Evolutionary conservation across 2,329 filamentous ascomycete genomes (phyloP).

Genomic region (Cytospora paraplurivora): DNA sequence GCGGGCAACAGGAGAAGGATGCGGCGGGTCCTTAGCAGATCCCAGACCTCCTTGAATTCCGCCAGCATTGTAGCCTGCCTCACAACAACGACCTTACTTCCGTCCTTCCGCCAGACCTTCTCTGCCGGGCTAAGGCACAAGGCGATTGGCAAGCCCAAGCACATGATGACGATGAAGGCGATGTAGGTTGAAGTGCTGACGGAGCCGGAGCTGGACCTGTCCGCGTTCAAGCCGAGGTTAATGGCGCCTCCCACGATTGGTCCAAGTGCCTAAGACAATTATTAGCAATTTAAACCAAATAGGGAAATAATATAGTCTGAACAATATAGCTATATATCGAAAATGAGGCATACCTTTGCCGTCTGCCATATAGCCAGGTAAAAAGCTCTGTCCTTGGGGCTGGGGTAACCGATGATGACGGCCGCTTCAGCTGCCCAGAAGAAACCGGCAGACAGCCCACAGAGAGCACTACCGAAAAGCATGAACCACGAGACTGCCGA

Average conservation of each 20-base stretch:
- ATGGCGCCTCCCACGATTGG: constrained; percentile 31
- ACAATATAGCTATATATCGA: too few species aligned
- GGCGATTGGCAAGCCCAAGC: constrained; percentile 37
- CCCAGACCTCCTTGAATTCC: constrained; percentile 37
- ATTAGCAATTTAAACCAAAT: too few species aligned
- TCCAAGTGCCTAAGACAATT: too few species aligned
- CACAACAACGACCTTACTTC: constrained; percentile 34
- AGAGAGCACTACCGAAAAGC: constrained; percentile 49
- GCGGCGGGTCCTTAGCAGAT: constrained; percentile 33
- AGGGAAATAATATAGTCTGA: too few species aligned
- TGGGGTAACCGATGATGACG: constrained; percentile 52
- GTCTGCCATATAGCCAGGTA: constrained; percentile 49
- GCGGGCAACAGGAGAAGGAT: constrained; percentile 38
- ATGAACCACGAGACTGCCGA: constrained; percentile 56
- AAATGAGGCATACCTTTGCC: too few species aligned
- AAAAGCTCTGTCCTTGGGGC: constrained; percentile 47
- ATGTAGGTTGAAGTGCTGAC: constrained; percentile 30
- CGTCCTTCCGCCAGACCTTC: constrained; percentile 39
- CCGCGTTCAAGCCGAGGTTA: constrained; percentile 30
- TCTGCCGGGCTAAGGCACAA: constrained; percentile 37
- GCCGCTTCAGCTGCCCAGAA: constrained; percentile 56
- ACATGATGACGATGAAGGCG: constrained; percentile 40
- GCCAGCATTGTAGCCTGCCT: constrained; percentile 34
- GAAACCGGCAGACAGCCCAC: constrained; percentile 50
- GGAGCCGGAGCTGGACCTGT: constrained; percentile 23